Conservation (phyloP, 441 rosid genomes). For the Metrosideros polymorpha region DNA sequence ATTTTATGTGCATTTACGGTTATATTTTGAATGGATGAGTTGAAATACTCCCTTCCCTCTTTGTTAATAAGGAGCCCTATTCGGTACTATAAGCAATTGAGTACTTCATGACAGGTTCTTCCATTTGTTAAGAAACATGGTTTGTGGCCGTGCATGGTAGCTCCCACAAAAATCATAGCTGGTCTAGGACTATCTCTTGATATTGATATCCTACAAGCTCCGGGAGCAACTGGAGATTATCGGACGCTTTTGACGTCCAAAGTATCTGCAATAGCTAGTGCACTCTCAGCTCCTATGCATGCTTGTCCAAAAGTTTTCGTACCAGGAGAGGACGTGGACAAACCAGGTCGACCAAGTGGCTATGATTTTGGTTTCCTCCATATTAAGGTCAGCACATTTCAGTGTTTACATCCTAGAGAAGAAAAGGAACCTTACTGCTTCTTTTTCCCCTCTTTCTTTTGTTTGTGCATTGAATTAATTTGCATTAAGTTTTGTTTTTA, state of each 20-base stretch:
- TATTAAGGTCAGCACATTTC: slow-evolving; percentile 2
- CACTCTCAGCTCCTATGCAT: slow-evolving; percentile 62
- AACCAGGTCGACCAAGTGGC: slow-evolving; percentile 69
- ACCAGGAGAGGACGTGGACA: slow-evolving; percentile 72
- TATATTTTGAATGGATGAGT: background rate
- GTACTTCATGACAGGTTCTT: slow-evolving; percentile 44
- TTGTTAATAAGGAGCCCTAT: background rate
- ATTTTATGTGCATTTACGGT: background rate
- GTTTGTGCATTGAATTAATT: background rate
- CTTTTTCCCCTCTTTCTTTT: background rate
- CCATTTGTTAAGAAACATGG: slow-evolving; percentile 70
- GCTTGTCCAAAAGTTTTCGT: slow-evolving; percentile 61
- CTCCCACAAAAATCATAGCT: slow-evolving; percentile 95
- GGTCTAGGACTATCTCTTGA: slow-evolving; percentile 93
- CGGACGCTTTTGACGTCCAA: slow-evolving; percentile 83
- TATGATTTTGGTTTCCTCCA: slow-evolving; percentile 75
- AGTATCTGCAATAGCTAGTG: slow-evolving; percentile 69
- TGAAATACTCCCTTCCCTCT: background rate
- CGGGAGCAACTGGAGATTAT: slow-evolving; percentile 68
- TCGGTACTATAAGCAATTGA: background rate
- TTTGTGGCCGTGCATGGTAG: slow-evolving; percentile 94
- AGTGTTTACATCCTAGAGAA: background rate
- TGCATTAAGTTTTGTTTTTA: background rate
- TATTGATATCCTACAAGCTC: slow-evolving; percentile 84
- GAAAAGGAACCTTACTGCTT: background rate